Evolutionary conservation across 768 basidiomycete genomes (phyloP).

Genomic region (Paxillus rubicundulus): DNA sequence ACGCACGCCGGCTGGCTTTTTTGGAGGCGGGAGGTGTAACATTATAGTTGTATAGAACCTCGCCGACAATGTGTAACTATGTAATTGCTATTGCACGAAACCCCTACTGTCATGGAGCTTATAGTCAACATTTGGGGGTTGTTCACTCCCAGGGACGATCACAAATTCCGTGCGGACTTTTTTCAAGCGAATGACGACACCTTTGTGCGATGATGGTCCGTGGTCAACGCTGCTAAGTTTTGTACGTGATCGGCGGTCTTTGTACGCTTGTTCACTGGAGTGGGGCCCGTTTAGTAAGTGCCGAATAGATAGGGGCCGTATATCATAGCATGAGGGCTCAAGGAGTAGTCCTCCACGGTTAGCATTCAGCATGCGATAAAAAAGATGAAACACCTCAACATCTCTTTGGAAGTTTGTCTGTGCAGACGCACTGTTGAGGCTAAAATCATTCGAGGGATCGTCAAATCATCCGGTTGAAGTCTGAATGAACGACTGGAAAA

Average conservation of each 20-base stretch:
- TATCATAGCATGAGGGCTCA: constrained; percentile 27
- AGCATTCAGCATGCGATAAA: constrained; percentile 48
- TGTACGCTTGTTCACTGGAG: too few relatives aligned
- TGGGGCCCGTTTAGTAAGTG: too few relatives aligned
- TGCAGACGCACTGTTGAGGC: constrained; percentile 40
- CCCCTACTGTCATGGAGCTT: too few relatives aligned
- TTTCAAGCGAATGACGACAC: too few relatives aligned
- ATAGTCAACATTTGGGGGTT: too few relatives aligned
- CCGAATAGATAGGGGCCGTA: constrained; percentile 40
- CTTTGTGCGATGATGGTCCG: too few relatives aligned
- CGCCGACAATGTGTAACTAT: neutral
- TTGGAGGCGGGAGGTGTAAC: neutral
- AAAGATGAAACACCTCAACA: constrained; percentile 37
- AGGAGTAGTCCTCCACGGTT: constrained; percentile 40
- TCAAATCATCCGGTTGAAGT: too few relatives aligned
- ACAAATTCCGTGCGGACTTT: too few relatives aligned
- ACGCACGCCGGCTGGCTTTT: neutral
- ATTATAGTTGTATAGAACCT: neutral
- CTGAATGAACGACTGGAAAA: constrained; percentile 36
- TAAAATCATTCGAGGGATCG: constrained; percentile 27
- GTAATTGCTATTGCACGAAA: neutral
- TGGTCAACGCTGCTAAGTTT: too few relatives aligned
- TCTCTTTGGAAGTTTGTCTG: neutral
- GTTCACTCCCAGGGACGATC: too few relatives aligned
- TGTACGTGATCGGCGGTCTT: too few relatives aligned